A percentile compares a stretch with the other conserved stretches of the same genome.
Evolutionary conservation across 441 rosid species (phyloP).

Genomic region (Biscutella laevigata): DNA sequence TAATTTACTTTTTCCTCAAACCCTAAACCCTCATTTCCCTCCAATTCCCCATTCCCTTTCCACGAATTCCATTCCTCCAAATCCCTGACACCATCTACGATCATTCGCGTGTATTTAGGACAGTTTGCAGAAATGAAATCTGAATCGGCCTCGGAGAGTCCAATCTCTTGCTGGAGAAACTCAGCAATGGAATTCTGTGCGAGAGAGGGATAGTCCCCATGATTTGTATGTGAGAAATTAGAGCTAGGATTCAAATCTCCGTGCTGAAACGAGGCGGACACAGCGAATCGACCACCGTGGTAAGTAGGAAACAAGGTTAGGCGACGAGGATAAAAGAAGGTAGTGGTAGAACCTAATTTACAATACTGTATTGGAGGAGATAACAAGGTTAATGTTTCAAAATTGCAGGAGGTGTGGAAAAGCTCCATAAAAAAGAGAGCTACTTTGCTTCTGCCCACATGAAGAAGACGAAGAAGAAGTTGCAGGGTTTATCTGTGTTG

Average conservation of each 20-base stretch:
- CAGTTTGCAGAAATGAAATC: constrained; percentile 38
- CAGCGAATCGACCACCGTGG: neutral
- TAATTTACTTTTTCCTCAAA: constrained; percentile 60
- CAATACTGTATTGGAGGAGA: constrained; percentile 2
- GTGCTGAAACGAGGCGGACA: constrained; percentile 19
- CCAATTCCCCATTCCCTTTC: constrained; percentile 26
- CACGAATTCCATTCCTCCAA: constrained; percentile 65
- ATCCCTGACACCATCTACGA: constrained; percentile 53
- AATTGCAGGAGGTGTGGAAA: neutral
- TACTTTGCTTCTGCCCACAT: constrained; percentile 17
- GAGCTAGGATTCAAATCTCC: constrained; percentile 12
- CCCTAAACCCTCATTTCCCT: constrained; percentile 26
- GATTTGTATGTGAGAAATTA: constrained; percentile 13
- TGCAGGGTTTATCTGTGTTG: constrained; percentile 25
- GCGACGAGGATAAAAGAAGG: constrained; percentile 23
- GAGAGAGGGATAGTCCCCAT: constrained; percentile 24
- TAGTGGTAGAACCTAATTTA: constrained; percentile 4
- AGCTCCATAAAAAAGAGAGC: constrained; percentile 18
- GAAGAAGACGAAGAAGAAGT: constrained; percentile 4
- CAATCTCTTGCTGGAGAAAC: constrained; percentile 43
- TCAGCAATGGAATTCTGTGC: constrained; percentile 42
- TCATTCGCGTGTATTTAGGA: constrained; percentile 48
- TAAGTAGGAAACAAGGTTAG: neutral
- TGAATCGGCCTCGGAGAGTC: constrained; percentile 47
- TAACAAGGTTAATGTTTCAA: constrained; percentile 1